phyloP scores from a whole-genome alignment of 2,329 filamentous ascomycete genomes.

The Thelonectria rubi region DNA sequence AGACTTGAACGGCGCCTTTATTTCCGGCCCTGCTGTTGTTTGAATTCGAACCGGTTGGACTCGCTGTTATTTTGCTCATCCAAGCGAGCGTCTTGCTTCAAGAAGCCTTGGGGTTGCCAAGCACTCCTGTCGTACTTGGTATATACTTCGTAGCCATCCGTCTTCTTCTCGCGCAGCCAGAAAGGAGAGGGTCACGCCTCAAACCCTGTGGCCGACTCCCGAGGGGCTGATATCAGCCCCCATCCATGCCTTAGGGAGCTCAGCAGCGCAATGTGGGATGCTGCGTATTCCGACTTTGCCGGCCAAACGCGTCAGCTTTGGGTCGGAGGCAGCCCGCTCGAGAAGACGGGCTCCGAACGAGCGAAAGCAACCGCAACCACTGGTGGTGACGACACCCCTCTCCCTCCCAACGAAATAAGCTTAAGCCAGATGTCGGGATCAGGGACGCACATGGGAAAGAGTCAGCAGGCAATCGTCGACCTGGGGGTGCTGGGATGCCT shows the following conservation, averaged over 20 bases:
- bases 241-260: conserved; percentile 18
- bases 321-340: conserved; percentile 13
- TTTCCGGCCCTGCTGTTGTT: conserved; percentile 27
- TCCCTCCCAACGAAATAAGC: conserved; percentile 37
- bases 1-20: conserved; percentile 29
- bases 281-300: conserved; percentile 40
- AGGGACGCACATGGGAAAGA: conserved; percentile 28
- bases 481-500: conserved; percentile 4
- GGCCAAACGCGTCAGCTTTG: conserved; percentile 34
- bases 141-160: background rate
- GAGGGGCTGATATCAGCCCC: conserved; percentile 35
- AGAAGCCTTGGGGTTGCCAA: conserved; percentile 39
- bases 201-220: conserved; percentile 7
- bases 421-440: conserved; percentile 40
- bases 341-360: conserved; percentile 8
- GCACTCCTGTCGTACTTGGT: conserved; percentile 25
- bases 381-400: conserved; percentile 30
- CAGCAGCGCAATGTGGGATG: conserved; percentile 15
- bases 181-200: background rate
- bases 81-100: conserved; percentile 26
- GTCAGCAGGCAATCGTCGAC: conserved; percentile 25
- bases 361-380: background rate
- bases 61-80: conserved; percentile 9
- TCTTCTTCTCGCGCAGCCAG: background rate
- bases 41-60: background rate